Conservation (phyloP, 805 yeast genomes). For the Metschnikowia continentalis region DNA sequence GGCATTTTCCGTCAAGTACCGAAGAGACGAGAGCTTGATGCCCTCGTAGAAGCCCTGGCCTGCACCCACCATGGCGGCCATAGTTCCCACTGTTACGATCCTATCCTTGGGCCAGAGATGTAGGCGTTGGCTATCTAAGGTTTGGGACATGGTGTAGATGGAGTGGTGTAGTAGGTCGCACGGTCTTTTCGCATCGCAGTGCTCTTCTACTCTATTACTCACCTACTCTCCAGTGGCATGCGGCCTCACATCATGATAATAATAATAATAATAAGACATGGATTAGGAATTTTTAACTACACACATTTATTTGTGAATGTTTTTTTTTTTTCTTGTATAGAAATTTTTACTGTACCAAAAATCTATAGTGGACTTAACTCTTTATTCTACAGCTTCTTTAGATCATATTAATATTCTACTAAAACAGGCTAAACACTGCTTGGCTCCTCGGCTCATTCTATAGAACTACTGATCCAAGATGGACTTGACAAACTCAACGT, state of each 20-base stretch:
- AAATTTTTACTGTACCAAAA: no score
- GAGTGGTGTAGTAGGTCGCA: neutral
- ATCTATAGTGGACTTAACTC: no score
- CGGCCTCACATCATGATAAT: neutral
- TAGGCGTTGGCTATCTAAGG: slow-evolving; percentile 35
- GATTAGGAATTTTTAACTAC: no score
- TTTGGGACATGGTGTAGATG: neutral
- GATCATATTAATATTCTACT: neutral
- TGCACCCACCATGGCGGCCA: slow-evolving; percentile 41
- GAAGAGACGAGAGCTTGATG: slow-evolving; percentile 48
- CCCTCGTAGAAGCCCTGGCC: slow-evolving; percentile 60
- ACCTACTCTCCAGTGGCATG: no score
- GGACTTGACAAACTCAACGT: slow-evolving; percentile 90
- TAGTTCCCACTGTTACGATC: slow-evolving; percentile 36
- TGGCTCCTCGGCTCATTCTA: neutral
- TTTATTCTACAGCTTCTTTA: no score
- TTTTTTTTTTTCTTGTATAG: no score
- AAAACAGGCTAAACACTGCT: neutral
- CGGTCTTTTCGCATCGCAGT: neutral
- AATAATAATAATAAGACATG: neutral
- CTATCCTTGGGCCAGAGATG: slow-evolving; percentile 48
- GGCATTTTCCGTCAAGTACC: slow-evolving; percentile 73
- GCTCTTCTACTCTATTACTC: neutral
- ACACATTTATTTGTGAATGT: no score
- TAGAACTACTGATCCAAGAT: slow-evolving; percentile 71